Evolutionary conservation across 768 basidiomycete species (phyloP).

Genomic region (Amanita jacksonii): DNA sequence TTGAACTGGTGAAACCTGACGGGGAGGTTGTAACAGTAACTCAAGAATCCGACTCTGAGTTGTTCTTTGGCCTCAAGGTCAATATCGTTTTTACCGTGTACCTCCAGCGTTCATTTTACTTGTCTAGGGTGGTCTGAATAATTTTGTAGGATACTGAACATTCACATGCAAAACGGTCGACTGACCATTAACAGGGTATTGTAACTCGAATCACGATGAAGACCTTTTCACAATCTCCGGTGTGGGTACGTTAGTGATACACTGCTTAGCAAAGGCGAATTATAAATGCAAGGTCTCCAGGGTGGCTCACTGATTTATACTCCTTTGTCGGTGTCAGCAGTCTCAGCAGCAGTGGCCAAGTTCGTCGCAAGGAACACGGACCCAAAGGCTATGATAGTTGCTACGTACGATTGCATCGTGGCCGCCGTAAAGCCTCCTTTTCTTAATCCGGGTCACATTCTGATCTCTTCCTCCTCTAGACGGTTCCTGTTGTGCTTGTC

Average conservation of each 20-base stretch:
- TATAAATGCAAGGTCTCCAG: conserved; percentile 19
- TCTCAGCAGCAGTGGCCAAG: conserved; percentile 27
- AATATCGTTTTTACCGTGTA: neutral
- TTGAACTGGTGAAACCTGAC: conserved; percentile 47
- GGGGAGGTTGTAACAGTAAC: conserved; percentile 32
- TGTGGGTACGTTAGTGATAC: conserved; percentile 38
- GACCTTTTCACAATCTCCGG: conserved; percentile 41
- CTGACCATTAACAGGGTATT: conserved; percentile 30
- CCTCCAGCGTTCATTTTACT: neutral
- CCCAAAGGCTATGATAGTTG: conserved; percentile 24
- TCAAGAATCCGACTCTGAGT: conserved; percentile 20
- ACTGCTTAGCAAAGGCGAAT: neutral
- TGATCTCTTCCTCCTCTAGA: conserved; percentile 10
- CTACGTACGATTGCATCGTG: conserved; percentile 1
- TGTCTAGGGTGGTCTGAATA: conserved; percentile 51
- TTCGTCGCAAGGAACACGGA: conserved; percentile 34
- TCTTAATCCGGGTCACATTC: neutral
- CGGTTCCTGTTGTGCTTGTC: conserved; percentile 19
- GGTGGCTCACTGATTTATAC: conserved; percentile 37
- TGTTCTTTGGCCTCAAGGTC: conserved; percentile 35
- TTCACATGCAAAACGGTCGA: no score
- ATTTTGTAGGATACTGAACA: conserved; percentile 28
- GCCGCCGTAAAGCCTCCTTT: neutral
- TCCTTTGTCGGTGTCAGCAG: conserved; percentile 14
- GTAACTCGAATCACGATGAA: conserved; percentile 51